Base-by-base conservation (phyloP, 2,329 filamentous ascomycete species). In the Fusarium sp. region DNA sequence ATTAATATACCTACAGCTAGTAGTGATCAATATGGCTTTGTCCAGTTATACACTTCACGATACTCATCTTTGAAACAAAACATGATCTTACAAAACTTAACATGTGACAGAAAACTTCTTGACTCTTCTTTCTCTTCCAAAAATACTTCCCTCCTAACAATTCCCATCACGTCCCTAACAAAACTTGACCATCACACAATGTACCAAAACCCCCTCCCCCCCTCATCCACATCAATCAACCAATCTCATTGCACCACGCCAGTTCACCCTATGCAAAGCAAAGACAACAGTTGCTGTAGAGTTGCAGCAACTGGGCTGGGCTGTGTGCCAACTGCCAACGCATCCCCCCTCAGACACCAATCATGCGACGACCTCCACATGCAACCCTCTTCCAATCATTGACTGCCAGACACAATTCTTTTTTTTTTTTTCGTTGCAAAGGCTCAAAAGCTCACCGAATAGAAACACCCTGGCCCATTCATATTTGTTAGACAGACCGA, bases 311-410 rank as follows among this genome's bases (percentile, higher is more conserved):
- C 51, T 52, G 46, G 49, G 51, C 53, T 69, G 65, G 49, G 55
- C 50, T 69, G 65, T 65, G 44, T 62, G 57, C 70, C 55, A 71
- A 71, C 72, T 73, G 69, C 71, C 71, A 72, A 70, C 72, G 70
- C 72, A 65, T 65, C 69, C 53, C 64, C 62, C 54, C 70, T 57
- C 41, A 67, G 42, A 57, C 62, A 67, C 75, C 75, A 77, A 77
- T 77, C 75, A 77, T 69, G 67, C 72, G 73, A 72, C 47, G 54
- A 28, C 58, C 59, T 67, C 69, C 67, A 65, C 67, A 47, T 63
- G 55, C 67, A 63, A 34, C 20, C 61, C 54, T 58, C 46, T 62
- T 52, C 71, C 72, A 74, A 74, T 74, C 72, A 74, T 18, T 41
- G 42, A 26, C 5, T 74, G 70, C 71, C 71, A 73, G 64, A 67